Evolutionary conservation across 345 rosid genomes (phyloP), one percentile per base, ranked within the genome.

Genomic region (Eutrema japonicum): DNA sequence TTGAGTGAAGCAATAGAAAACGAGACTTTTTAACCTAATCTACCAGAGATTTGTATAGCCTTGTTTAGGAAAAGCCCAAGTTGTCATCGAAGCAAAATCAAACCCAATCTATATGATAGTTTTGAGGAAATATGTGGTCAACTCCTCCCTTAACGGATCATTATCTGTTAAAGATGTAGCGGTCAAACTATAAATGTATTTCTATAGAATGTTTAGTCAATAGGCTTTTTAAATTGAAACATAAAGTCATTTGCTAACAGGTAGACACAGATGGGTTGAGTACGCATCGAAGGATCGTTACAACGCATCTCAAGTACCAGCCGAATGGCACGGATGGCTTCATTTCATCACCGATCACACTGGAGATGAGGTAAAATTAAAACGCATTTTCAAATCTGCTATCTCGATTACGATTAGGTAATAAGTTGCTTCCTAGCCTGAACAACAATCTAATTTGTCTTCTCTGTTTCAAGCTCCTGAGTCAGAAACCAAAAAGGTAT

Each of bases 241-340:
- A 29, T 26, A 30, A n/a, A 64, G 41, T 49, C 68, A 12, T 13
- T 71, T 67, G 49, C 56, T 37, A 77, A 63, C 68, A 92, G 99
- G 98, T 73, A 85, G 99, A 72, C 97, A 92, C 70, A 83, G 96
- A 65, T 92, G 98, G 99, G 97, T 95, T 51, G 99, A 90, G 75
- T 92, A 92, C 54, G 97, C 97, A 5, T 83, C 85, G 42, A 92
- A 90, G 80, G 75, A 76, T 66, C 93, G 96, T 38, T 95, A 92
- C 78, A 90, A 95, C 50, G 97, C 97, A 77, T 95, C 97, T 67
- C 97, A 92, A 84, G 97, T 95, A 69, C 99, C 99, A 70, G 72
- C 97, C 4, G 99, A 95, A 72, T 92, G 99, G 99, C 99, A 95
- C n/a, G 96, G 96, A 12, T 95, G 96, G 99, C 96, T 95, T 69